Percentiles rank a stretch among this genome's conserved stretches.
These are phyloP conservation scores for Termitomyces eurrhizus DNA, from an alignment of 768 basidiomycete genomes.

Conservation along the genomic window DNA sequence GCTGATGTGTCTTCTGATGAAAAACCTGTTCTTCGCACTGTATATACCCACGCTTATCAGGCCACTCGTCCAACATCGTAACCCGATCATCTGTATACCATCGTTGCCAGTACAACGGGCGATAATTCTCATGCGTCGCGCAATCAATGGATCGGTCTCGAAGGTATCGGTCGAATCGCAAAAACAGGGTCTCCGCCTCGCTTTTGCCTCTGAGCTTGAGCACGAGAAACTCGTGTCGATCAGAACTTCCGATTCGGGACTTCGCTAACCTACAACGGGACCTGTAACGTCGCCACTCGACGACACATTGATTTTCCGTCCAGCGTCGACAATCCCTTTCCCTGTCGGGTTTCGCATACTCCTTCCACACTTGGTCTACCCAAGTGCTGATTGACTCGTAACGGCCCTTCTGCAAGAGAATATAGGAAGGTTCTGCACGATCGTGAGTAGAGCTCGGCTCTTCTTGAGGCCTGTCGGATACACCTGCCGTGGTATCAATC, in stretches of 20 bases:
- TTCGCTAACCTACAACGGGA: neutral
- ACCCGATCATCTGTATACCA: constrained; percentile 1
- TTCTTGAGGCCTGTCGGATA: neutral
- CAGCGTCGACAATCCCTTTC: neutral
- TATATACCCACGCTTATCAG: neutral
- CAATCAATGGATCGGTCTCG: neutral
- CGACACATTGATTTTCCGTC: neutral
- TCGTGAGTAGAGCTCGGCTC: neutral
- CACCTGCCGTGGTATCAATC: neutral
- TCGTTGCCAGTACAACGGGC: neutral
- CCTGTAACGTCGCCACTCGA: constrained; percentile 7
- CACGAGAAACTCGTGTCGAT: neutral
- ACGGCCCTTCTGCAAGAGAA: too few relatives aligned
- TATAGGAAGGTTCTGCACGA: neutral
- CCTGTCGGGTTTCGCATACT: neutral
- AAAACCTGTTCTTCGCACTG: neutral
- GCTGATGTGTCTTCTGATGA: neutral
- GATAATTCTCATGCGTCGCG: neutral
- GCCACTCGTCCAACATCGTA: constrained; percentile 1
- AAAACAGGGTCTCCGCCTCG: neutral
- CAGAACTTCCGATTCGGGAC: neutral
- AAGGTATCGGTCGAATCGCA: neutral
- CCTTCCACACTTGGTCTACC: neutral
- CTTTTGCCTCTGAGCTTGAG: neutral
- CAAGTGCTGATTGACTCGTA: neutral